Percentiles rank a stretch among this genome's conserved stretches.
Evolutionary conservation across 192 early-diverging fungal genomes (phyloP).

Genomic region (Allomyces javanicus): DNA sequence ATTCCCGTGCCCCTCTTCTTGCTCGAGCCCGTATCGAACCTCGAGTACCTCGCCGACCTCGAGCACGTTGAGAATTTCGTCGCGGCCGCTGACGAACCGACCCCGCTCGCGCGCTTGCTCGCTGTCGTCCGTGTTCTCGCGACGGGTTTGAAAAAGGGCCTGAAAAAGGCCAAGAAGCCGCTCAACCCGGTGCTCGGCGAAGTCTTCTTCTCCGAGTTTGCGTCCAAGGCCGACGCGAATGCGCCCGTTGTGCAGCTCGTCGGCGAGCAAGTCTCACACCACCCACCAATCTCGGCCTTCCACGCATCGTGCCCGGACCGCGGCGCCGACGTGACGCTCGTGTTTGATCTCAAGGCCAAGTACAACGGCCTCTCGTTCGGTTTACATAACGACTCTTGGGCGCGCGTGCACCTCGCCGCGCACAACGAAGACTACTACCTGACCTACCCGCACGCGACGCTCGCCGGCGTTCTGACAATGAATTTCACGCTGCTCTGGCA

Average conservation of each 20-base stretch:
- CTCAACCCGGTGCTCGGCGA: not conserved
- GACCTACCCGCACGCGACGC: not conserved
- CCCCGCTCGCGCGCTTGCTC: not conserved
- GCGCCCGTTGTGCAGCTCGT: not conserved
- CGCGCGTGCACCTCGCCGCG: not conserved
- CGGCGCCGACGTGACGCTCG: not conserved
- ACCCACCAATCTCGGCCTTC: not conserved
- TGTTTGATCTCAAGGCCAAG: not conserved
- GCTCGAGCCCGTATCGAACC: not conserved
- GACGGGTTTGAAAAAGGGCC: not conserved
- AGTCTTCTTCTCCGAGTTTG: not conserved
- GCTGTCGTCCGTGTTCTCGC: not conserved
- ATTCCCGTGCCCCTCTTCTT: not conserved
- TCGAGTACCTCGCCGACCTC: not conserved
- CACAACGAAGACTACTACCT: not conserved
- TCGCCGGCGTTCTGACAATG: not conserved
- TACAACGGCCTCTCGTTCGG: not conserved
- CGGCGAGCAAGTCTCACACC: not conserved
- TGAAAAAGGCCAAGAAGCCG: not conserved
- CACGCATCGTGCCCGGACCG: not conserved
- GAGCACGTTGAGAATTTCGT: not conserved
- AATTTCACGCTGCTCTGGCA: not conserved
- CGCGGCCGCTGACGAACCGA: not conserved
- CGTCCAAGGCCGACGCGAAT: not conserved
- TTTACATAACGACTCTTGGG: not conserved